phyloP scores from a whole-genome alignment of 345 rosid genomes.

The Euphorbia tirucalli region DNA sequence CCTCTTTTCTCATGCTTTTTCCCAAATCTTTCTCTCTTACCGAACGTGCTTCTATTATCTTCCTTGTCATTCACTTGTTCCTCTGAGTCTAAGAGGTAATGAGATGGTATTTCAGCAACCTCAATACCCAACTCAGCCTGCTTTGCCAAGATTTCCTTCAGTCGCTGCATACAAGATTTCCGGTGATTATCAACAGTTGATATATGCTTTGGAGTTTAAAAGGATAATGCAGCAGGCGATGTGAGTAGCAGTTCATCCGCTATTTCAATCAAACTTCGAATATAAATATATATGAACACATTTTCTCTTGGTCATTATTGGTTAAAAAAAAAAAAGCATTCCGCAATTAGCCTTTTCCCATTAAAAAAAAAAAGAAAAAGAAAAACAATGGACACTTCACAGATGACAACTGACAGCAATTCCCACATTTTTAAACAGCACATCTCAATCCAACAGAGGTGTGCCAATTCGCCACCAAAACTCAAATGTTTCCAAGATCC shows the following conservation, averaged over 20 bases:
- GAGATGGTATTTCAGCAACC: slow-evolving; percentile 85
- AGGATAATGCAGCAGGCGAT: neutral
- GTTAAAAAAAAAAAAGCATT: neutral
- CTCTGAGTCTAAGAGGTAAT: slow-evolving; percentile 53
- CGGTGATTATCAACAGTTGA: neutral
- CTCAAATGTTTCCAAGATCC: neutral
- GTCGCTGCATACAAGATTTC: slow-evolving; percentile 56
- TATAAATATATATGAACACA: neutral
- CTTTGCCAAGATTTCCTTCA: slow-evolving; percentile 78
- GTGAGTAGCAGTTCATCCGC: neutral
- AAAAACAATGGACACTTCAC: neutral
- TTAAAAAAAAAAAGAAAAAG: neutral
- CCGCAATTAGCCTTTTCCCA: neutral
- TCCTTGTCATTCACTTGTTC: slow-evolving; percentile 32
- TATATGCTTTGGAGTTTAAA: neutral
- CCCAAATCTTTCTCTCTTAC: slow-evolving; percentile 36
- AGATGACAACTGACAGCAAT: neutral
- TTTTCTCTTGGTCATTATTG: neutral
- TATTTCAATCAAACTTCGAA: neutral
- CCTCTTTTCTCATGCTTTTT: slow-evolving; percentile 49
- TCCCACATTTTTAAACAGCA: neutral
- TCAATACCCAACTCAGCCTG: slow-evolving; percentile 89
- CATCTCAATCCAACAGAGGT: neutral
- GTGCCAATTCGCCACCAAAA: neutral
- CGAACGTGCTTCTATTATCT: slow-evolving; percentile 26